Evolutionary conservation across 345 rosid genomes (phyloP), one percentile per base, ranked within the genome.

Genomic region (Eutrema japonicum): DNA sequence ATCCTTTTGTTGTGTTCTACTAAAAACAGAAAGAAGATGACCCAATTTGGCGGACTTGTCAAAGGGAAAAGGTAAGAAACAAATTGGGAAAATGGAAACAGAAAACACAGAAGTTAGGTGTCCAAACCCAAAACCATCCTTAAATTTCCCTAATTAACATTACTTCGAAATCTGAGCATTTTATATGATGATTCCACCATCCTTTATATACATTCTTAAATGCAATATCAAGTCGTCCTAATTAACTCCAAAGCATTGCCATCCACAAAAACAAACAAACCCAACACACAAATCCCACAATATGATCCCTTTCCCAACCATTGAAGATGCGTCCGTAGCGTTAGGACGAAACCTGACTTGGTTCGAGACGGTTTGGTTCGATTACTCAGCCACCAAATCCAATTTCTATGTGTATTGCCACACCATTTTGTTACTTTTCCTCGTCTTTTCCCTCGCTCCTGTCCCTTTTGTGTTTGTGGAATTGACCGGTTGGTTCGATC

Each of bases 341-440:
- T 72, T 93, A 11, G 97, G 92, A 59, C 84, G 98, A 58, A 84
- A 82, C 81, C 85, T 93, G 52, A 89, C 96, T 5, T 35, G 43
- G 59, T 77, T 82, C 1, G 98, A 93, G 89, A 81, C 85, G 14
- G 65, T 85, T 13, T 93, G 98, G 96, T 84, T 81, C 79, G 72
- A 73, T 40, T 93, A 89, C 87, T 79, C 98, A 7, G 87, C 87
- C 6, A 54, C 79, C 7, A 91, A 84, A 77, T 89, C 98, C 9
- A 86, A 91, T 80, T 91, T 89, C 79, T 59, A 73, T 63, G 86
- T 93, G 48, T 88, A 79, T 77, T 79, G 84, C 76, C 96, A 89
- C 77, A 88, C 82, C 81, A 81, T 87, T 53, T 50, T 89, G 64
- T 72, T 88, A 60, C 78, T 91, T 46, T 87, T 89, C 69, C 46